A percentile compares a stretch with the other conserved stretches of the same genome.
Evolutionary conservation across 2,329 filamentous ascomycete species (phyloP).

Genomic region (Botrytis cinerea): DNA sequence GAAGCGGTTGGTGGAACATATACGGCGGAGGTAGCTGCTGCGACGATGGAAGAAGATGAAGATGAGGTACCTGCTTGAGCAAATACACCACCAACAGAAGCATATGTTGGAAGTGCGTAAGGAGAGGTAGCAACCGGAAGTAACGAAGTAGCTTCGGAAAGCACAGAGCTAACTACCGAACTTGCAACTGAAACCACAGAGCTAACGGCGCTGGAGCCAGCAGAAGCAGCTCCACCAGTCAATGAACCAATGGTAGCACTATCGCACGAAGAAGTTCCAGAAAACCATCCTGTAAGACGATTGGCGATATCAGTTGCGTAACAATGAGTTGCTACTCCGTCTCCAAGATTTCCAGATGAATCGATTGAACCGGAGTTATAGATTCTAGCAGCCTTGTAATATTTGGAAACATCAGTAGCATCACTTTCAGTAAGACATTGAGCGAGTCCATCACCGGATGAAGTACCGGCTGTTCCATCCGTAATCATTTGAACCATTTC

Average conservation of each 20-base stretch:
- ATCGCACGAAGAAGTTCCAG: constrained; percentile 27
- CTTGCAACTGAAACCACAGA: not conserved
- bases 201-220: not conserved
- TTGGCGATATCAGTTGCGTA: constrained; percentile 37
- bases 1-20: not conserved
- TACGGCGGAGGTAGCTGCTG: not conserved
- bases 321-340: constrained; percentile 33
- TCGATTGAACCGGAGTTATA: constrained; percentile 47
- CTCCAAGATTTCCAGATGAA: constrained; percentile 40
- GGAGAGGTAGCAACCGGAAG: not conserved
- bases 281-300: constrained; percentile 29
- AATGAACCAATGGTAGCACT: constrained; percentile 26
- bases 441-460: constrained; percentile 35
- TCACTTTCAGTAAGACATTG: constrained; percentile 34
- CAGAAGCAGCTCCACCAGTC: constrained; percentile 6
- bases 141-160: not conserved
- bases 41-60: not conserved
- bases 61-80: not conserved
- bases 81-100: constrained; percentile 6
- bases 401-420: constrained; percentile 36
- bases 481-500: constrained; percentile 40
- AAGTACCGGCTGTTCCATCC: constrained; percentile 39
- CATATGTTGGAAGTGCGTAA: not conserved
- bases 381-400: constrained; percentile 44
- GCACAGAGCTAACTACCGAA: not conserved